Base-by-base conservation (phyloP, 1,284 basidiomycete species). In the Leccinum solheimii region DNA sequence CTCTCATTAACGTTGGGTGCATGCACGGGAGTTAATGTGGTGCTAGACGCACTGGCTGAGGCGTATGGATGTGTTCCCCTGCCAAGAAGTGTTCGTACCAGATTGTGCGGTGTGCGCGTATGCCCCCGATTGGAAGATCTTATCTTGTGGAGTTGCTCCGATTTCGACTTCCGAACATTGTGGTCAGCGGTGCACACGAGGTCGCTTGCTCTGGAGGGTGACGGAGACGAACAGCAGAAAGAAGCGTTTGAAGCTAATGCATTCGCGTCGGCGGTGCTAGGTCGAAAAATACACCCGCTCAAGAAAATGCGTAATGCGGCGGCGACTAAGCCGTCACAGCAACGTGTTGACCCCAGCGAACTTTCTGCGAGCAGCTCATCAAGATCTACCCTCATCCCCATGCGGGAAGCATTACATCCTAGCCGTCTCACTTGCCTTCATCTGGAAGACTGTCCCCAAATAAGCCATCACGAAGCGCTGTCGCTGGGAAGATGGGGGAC, bases 51-150 rank as follows among this genome's bases (percentile, higher is more conserved):
- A 19, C 60, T 77, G 10, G 67, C 72, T 21, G 74, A 76, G 34
- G 57, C 74, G 5, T 75, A 76, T 45, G 71, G 73, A 45, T 53
- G 10, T 58, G 59, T 58, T 57, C 62, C 67, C 6, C 7, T 23
- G 21, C 51, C 27, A 23, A 57, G 67, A 51, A 61, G 64, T 13
- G 21, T 56, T 56, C 60, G 57, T 30, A 57, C 60, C 19, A 62
- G 59, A 57, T 36, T 53, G 60, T 63, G 67, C 61, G 68, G 67
- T 63, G 75, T 72, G 66, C 76, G 72, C 74, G 77, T 80, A 53
- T 86, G 85, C 66, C 81, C 84, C 19, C 74, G 74, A 14, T 75
- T 86, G 55, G 79, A 81, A 64, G 75, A 78, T 19, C 71, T 86
- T 40, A 75, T 79, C 27, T 75, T 86, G 57, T 83, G 79, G 79